Evolutionary conservation across 768 basidiomycete genomes (phyloP).

Genomic region (Russula dissimulans): DNA sequence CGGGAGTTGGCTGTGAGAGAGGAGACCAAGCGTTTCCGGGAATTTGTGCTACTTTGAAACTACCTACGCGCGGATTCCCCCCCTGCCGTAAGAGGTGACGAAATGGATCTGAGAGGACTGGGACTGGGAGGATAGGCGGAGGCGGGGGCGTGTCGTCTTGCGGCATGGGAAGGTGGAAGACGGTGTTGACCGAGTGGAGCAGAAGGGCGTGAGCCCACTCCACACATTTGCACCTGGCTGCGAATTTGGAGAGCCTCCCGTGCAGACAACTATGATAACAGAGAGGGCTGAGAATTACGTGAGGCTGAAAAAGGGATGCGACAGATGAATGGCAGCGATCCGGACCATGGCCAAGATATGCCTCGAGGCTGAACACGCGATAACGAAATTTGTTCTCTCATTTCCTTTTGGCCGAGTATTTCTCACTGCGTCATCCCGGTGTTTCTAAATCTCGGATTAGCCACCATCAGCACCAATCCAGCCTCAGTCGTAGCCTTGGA

Average conservation of each 20-base stretch:
- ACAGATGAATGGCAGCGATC: too few species aligned
- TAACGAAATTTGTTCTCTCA: neutral
- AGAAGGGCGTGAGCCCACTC: neutral
- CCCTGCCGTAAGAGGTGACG: neutral
- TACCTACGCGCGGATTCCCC: neutral
- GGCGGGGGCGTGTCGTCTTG: too few species aligned
- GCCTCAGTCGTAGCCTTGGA: neutral
- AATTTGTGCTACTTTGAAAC: too few species aligned
- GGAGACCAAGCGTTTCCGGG: neutral
- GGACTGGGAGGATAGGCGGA: neutral
- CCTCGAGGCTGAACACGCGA: neutral
- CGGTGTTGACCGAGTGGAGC: neutral
- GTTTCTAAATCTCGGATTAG: neutral
- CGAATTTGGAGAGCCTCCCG: too few species aligned
- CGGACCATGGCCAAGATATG: neutral
- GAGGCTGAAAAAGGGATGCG: too few species aligned
- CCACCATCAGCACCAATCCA: neutral
- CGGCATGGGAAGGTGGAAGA: neutral
- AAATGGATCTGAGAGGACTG: neutral
- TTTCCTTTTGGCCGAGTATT: neutral
- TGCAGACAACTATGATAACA: too few species aligned
- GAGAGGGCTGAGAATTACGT: too few species aligned
- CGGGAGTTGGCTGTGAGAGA: neutral
- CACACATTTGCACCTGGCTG: too few species aligned
- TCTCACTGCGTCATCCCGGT: neutral